These are phyloP conservation scores for Fusarium pseudocircinatum DNA, from an alignment of 2,329 filamentous ascomycete genomes.

Conservation along the genomic window DNA sequence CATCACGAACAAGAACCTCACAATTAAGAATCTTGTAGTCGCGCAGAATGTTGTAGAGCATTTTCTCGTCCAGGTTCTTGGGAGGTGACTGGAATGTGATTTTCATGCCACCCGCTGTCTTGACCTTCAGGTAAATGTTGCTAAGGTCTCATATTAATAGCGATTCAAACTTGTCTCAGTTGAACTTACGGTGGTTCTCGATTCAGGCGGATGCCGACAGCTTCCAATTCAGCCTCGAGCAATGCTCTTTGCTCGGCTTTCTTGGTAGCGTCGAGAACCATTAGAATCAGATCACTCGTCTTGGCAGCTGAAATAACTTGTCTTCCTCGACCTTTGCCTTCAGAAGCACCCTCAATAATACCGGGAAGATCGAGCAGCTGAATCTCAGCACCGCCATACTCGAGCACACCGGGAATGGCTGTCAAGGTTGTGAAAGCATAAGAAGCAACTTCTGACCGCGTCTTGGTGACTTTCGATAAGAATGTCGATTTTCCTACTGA, in stretches of 20 bases:
- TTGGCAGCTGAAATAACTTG: conserved; percentile 99
- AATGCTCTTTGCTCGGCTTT: conserved; percentile 90
- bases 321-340: conserved; percentile 93
- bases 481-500: conserved; percentile 99
- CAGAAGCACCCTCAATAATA: conserved; percentile 96
- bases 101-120: conserved; percentile 98
- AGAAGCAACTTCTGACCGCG: conserved; percentile 92
- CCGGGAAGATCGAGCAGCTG: conserved; percentile 97
- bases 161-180: neutral
- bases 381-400: conserved; percentile 98
- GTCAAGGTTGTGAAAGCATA: conserved; percentile 98
- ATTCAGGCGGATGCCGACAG: conserved; percentile 94
- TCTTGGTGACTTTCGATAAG: conserved; percentile 98
- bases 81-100: conserved; percentile 93
- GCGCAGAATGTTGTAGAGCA: conserved; percentile 95
- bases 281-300: conserved; percentile 96
- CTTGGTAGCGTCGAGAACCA: conserved; percentile 97
- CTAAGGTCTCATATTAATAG: conserved; percentile 54
- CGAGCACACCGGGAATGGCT: conserved; percentile 94
- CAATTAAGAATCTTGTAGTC: conserved; percentile 99
- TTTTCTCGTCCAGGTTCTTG: conserved; percentile 94
- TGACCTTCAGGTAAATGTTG: conserved; percentile 96
- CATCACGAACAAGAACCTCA: conserved; percentile 94
- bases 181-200: conserved; percentile 81
- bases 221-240: conserved; percentile 91